A percentile compares a stretch with the other conserved stretches of the same genome.
Evolutionary conservation across 2,329 filamentous ascomycete species (phyloP).

Genomic region (Monosporascus sp.): DNA sequence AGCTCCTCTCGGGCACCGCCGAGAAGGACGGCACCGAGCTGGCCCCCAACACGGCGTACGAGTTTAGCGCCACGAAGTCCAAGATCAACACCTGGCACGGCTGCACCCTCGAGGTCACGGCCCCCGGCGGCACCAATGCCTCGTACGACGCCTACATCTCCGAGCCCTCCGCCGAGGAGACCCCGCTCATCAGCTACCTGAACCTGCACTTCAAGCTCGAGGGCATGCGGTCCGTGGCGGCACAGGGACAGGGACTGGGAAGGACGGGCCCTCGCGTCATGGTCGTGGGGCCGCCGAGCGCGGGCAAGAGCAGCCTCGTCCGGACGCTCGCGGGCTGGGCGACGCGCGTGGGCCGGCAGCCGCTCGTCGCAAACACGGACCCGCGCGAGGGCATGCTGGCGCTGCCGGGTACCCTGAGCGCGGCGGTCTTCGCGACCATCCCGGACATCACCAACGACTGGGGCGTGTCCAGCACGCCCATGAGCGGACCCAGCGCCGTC

Average conservation of each 20-base stretch:
- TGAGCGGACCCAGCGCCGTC: constrained; percentile 80
- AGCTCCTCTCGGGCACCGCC: constrained; percentile 75
- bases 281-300: constrained; percentile 70
- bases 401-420: constrained; percentile 76
- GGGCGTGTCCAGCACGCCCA: constrained; percentile 72
- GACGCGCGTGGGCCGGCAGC: constrained; percentile 66
- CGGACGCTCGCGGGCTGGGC: constrained; percentile 78
- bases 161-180: constrained; percentile 69
- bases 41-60: constrained; percentile 73
- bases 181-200: constrained; percentile 72
- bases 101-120: constrained; percentile 75
- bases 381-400: constrained; percentile 74
- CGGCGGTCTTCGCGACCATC: constrained; percentile 79
- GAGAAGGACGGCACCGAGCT: constrained; percentile 96
- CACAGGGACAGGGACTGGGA: constrained; percentile 39
- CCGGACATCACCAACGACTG: constrained; percentile 79
- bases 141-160: constrained; percentile 49
- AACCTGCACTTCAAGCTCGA: constrained; percentile 89
- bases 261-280: constrained; percentile 70
- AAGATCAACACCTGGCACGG: constrained; percentile 92
- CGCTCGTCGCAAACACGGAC: constrained; percentile 80
- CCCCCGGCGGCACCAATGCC: constrained; percentile 41
- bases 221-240: constrained; percentile 60
- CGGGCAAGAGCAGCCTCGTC: constrained; percentile 78
- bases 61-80: constrained; percentile 75